These are phyloP conservation scores for Hypholoma sublateritium DNA, from an alignment of 768 basidiomycete genomes.

Conservation along the genomic window DNA sequence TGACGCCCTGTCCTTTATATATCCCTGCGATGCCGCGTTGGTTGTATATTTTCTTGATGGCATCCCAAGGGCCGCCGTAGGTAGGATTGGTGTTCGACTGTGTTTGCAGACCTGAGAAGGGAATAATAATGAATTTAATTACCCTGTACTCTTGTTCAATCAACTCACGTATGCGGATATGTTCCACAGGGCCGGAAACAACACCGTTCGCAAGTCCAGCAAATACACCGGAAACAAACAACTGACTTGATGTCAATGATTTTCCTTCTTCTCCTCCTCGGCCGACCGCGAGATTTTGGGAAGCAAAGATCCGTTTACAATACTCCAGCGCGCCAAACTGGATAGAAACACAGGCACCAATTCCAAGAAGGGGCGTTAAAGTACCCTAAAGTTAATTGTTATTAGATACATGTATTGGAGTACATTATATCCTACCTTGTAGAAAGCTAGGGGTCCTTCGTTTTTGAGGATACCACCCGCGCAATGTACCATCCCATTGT, in stretches of 20 bases:
- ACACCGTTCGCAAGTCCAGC: constrained; percentile 91
- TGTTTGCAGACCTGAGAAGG: constrained; percentile 76
- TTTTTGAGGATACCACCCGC: constrained; percentile 88
- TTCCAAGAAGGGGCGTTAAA: constrained; percentile 84
- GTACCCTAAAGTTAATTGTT: constrained; percentile 62
- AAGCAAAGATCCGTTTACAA: constrained; percentile 76
- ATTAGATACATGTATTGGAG: background rate
- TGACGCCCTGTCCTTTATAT: constrained; percentile 91
- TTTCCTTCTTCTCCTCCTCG: constrained; percentile 66
- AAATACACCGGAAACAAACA: constrained; percentile 74
- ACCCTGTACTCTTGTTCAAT: background rate
- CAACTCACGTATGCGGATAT: constrained; percentile 88
- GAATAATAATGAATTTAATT: constrained; percentile 5
- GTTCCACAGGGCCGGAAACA: constrained; percentile 95
- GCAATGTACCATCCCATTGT: constrained; percentile 84
- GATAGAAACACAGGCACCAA: constrained; percentile 94
- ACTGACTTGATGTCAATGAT: constrained; percentile 58
- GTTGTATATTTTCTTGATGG: constrained; percentile 79
- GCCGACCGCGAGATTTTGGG: constrained; percentile 57
- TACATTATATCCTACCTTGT: constrained; percentile 61
- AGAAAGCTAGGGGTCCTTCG: constrained; percentile 92
- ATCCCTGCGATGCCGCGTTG: constrained; percentile 79
- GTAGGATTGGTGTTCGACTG: constrained; percentile 76
- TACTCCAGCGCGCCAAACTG: constrained; percentile 92
- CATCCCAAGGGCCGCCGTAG: constrained; percentile 86